phyloP scores from a whole-genome alignment of 2,329 filamentous ascomycete genomes.

The Ramularia endophylla region DNA sequence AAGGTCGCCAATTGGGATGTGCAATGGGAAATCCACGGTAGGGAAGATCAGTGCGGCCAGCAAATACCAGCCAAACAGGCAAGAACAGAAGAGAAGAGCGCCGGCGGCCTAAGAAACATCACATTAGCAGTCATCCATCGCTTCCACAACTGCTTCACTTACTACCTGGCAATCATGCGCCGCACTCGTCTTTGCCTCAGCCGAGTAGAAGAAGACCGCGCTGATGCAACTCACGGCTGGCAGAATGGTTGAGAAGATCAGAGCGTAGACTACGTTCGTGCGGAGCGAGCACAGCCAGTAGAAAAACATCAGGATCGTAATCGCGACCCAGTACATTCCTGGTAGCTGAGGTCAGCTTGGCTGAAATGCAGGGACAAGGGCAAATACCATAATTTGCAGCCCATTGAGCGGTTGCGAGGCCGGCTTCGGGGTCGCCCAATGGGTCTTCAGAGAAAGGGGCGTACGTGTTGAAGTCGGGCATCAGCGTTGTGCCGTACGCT shows the following conservation, averaged over 20 bases:
- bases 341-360: neutral
- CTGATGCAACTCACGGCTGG: conserved; percentile 9
- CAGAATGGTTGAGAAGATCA: conserved; percentile 14
- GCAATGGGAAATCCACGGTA: conserved; percentile 17
- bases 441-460: conserved; percentile 13
- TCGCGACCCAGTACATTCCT: conserved; percentile 16
- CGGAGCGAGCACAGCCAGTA: conserved; percentile 18
- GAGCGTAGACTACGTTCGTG: conserved; percentile 16
- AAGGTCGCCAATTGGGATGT: conserved; percentile 16
- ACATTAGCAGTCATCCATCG: conserved; percentile 2
- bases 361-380: too few relatives aligned
- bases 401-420: conserved; percentile 7
- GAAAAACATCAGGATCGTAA: conserved; percentile 16
- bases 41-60: conserved; percentile 16
- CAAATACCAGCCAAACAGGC: conserved; percentile 17
- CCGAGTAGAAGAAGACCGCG: conserved; percentile 13
- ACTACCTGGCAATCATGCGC: conserved; percentile 18
- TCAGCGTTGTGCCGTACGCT: conserved; percentile 12
- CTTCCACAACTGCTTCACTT: neutral
- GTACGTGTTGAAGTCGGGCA: conserved; percentile 15
- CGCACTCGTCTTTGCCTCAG: conserved; percentile 10
- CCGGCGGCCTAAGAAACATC: conserved; percentile 13
- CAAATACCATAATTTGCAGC: conserved; percentile 6
- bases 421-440: conserved; percentile 5
- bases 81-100: conserved; percentile 11